phyloP scores from a whole-genome alignment of 345 rosid species.

The Triadica sebifera region DNA sequence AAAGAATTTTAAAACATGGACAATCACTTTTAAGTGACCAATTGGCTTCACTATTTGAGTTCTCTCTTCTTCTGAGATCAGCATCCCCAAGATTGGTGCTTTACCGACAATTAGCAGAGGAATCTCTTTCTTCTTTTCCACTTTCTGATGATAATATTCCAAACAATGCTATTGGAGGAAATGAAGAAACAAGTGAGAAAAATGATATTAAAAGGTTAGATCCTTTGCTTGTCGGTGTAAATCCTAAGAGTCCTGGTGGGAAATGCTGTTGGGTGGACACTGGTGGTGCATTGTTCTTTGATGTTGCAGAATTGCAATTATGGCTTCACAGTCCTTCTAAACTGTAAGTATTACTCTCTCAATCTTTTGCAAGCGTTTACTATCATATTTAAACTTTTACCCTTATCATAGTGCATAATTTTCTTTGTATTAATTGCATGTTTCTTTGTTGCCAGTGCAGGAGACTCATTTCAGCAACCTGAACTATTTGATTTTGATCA shows the following conservation, averaged over 20 bases:
- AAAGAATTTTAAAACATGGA: slow-evolving; percentile 52
- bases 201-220: slow-evolving; percentile 34
- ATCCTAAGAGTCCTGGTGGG: slow-evolving; percentile 51
- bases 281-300: slow-evolving; percentile 72
- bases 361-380: slow-evolving; percentile 9
- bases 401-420: not conserved
- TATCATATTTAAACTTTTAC: not conserved
- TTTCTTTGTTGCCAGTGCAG: slow-evolving; percentile 43
- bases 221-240: slow-evolving; percentile 49
- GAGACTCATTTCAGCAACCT: slow-evolving; percentile 65
- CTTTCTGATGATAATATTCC: slow-evolving; percentile 47
- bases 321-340: slow-evolving; percentile 56
- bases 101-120: slow-evolving; percentile 85
- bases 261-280: slow-evolving; percentile 96
- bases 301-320: slow-evolving; percentile 53
- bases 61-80: slow-evolving; percentile 81
- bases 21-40: slow-evolving; percentile 49
- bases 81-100: slow-evolving; percentile 91
- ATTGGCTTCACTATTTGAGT: slow-evolving; percentile 66
- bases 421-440: slow-evolving; percentile 17
- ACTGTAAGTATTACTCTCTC: slow-evolving; percentile 41
- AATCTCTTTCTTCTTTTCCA: slow-evolving; percentile 91
- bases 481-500: slow-evolving; percentile 89
- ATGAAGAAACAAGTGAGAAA: slow-evolving; percentile 26
- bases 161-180: slow-evolving; percentile 20